Conservation (phyloP, 2,329 filamentous ascomycete species). For the Davidsoniella neocaledoniae region DNA sequence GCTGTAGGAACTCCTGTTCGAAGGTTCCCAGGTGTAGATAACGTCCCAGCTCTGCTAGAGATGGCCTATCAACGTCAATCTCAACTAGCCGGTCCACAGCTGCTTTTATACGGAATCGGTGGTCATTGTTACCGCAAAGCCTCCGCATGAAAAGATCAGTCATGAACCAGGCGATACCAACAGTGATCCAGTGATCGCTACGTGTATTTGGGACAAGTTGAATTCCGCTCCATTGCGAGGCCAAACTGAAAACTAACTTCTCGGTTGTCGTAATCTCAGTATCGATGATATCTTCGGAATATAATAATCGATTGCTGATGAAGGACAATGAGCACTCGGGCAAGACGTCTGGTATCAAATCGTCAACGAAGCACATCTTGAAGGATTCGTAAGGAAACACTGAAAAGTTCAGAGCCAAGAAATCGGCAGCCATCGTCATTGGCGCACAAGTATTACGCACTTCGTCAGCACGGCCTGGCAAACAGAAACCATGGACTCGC, state of each 20-base stretch:
- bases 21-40: conserved; percentile 64
- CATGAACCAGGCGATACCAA: conserved; percentile 88
- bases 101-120: conserved; percentile 75
- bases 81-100: conserved; percentile 70
- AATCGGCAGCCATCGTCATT: conserved; percentile 74
- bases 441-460: conserved; percentile 76
- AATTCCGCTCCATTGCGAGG: conserved; percentile 87
- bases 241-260: conserved; percentile 64
- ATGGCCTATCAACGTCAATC: conserved; percentile 65
- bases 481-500: conserved; percentile 78
- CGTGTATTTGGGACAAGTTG: conserved; percentile 73
- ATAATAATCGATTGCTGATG: conserved; percentile 73
- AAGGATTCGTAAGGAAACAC: conserved; percentile 85
- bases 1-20: conserved; percentile 75
- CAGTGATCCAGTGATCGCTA: conserved; percentile 72
- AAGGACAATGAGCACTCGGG: conserved; percentile 72
- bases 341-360: conserved; percentile 58
- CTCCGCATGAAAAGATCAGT: conserved; percentile 83
- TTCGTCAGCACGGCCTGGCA: conserved; percentile 68
- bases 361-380: conserved; percentile 88
- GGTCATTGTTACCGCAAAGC: conserved; percentile 87
- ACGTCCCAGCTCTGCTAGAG: conserved; percentile 63
- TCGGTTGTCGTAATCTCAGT: conserved; percentile 68
- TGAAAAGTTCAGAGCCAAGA: conserved; percentile 74
- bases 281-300: conserved; percentile 72